phyloP scores from a whole-genome alignment of 176 grass and related monocot species.

The Poa pratensis region DNA sequence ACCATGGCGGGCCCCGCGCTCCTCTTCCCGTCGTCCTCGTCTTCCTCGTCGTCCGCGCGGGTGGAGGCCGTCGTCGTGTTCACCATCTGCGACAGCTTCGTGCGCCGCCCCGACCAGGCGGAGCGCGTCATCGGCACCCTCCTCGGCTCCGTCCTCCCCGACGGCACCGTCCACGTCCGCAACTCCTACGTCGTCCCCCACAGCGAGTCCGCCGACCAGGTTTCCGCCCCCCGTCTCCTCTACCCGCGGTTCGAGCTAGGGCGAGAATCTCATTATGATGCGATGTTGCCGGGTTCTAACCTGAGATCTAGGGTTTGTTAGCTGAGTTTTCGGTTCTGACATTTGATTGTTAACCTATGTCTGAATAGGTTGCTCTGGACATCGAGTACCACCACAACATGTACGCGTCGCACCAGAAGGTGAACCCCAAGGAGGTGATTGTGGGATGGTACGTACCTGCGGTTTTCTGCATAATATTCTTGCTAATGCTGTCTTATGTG shows the following conservation, averaged over 20 bases:
- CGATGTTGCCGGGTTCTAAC: neutral
- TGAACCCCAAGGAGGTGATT: slow-evolving; percentile 87
- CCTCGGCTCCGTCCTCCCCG: slow-evolving; percentile 81
- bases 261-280: neutral
- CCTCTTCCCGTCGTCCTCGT: slow-evolving; percentile 21
- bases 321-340: neutral
- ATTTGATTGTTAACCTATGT: neutral
- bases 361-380: slow-evolving; percentile 82
- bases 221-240: neutral
- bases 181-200: slow-evolving; percentile 94
- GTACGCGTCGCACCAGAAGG: slow-evolving; percentile 87
- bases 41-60: slow-evolving; percentile 48
- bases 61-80: slow-evolving; percentile 82
- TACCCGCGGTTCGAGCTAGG: neutral
- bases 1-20: slow-evolving; percentile 32
- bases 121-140: slow-evolving; percentile 95
- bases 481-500: neutral
- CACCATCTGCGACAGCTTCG: slow-evolving; percentile 92
- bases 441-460: slow-evolving; percentile 76
- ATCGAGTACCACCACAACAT: slow-evolving; percentile 97
- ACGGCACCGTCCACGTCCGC: slow-evolving; percentile 89
- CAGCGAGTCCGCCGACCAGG: slow-evolving; percentile 95
- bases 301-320: neutral
- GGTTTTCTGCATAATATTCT: neutral
- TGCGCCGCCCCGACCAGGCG: slow-evolving; percentile 90